Evolutionary conservation across 495 filamentous ascomycete species (phyloP), one percentile per base, ranked within the genome.

Genomic region (Tirmania nivea): DNA sequence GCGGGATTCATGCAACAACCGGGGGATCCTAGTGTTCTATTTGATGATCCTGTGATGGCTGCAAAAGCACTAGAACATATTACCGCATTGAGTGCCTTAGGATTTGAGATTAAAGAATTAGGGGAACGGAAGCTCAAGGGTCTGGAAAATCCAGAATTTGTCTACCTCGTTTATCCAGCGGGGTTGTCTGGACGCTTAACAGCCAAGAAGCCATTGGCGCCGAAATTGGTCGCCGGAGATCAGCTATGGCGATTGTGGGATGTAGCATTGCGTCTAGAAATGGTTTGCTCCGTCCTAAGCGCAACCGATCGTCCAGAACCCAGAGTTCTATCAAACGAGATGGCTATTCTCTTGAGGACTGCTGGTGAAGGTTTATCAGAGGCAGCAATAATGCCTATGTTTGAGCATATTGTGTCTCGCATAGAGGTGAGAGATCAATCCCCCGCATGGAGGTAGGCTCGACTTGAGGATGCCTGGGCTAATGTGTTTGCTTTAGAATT

Each of bases 81-180:
- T 47, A 78, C 74, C 19, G 81, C 83, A 12, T 73, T 99, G 20
- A 86, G 79, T 56, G 86, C 80, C 56, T 86, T 93, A 69, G 92
- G 92, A 16, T 99, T 96, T 62, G 84, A 93, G 64, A 86, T 95
- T 62, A 94, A 94, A 66, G 86, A 92, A 58, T 83, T 96, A 61
- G 90, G 90, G 19, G 84, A 94, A 61, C 78, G 79, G 45, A 94
- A 90, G 60, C 70, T 99, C 35, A 99, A 99, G 65, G 90, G 90
- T 2, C 76, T 99, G 8, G 90, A 99, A 64, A 99, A 99, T 65
- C 90, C 92, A 5, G 90, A 99, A 65, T 79, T 84, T 52, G 79
- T 99, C 52, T 94, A 89, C 65, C 77, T 93, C 37, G 84, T 96
- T 64, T 96, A 92, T 64, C 88, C 90, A 1, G 84, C 89, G 59